Evolutionary conservation across 1,139 yeast species (phyloP).

Genomic region (Zygosaccharomyces sapae): DNA sequence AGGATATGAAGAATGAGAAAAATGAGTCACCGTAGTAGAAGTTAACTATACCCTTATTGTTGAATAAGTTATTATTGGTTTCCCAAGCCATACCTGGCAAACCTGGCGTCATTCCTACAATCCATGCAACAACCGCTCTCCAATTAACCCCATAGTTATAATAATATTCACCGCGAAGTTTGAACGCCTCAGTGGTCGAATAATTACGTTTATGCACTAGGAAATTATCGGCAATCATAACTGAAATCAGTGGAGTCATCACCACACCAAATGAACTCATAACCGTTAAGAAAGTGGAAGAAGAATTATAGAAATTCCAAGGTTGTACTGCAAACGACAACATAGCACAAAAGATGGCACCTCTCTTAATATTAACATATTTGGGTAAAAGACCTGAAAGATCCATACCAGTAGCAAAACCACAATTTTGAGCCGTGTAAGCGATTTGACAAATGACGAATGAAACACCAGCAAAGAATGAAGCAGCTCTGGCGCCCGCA

Average conservation of each 20-base stretch:
- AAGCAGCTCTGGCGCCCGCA: slow-evolving; percentile 45
- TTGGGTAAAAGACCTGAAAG: slow-evolving; percentile 47
- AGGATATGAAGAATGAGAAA: slow-evolving; percentile 43
- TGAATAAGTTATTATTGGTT: slow-evolving; percentile 33
- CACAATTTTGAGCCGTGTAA: slow-evolving; percentile 48
- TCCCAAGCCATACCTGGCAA: slow-evolving; percentile 44
- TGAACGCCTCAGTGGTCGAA: slow-evolving; percentile 39
- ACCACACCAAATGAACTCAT: slow-evolving; percentile 44
- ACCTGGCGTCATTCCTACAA: slow-evolving; percentile 42
- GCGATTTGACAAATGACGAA: slow-evolving; percentile 47
- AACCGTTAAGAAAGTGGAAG: slow-evolving; percentile 44
- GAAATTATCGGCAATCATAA: slow-evolving; percentile 43
- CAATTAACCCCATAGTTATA: slow-evolving; percentile 42
- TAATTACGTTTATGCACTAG: slow-evolving; percentile 38
- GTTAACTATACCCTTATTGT: slow-evolving; percentile 38
- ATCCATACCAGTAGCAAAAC: slow-evolving; percentile 52
- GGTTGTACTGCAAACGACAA: slow-evolving; percentile 47
- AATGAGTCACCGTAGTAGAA: slow-evolving; percentile 42
- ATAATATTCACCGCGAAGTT: slow-evolving; percentile 40
- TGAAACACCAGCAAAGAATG: slow-evolving; percentile 45
- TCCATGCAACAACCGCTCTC: slow-evolving; percentile 43
- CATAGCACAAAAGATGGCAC: slow-evolving; percentile 44
- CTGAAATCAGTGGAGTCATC: slow-evolving; percentile 44
- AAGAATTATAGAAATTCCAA: slow-evolving; percentile 46
- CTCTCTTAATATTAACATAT: slow-evolving; percentile 50